A percentile compares a stretch with the other conserved stretches of the same genome.
These are phyloP conservation scores for Gaillardinia entomophila DNA, from an alignment of 805 yeast species.

Conservation along the genomic window DNA sequence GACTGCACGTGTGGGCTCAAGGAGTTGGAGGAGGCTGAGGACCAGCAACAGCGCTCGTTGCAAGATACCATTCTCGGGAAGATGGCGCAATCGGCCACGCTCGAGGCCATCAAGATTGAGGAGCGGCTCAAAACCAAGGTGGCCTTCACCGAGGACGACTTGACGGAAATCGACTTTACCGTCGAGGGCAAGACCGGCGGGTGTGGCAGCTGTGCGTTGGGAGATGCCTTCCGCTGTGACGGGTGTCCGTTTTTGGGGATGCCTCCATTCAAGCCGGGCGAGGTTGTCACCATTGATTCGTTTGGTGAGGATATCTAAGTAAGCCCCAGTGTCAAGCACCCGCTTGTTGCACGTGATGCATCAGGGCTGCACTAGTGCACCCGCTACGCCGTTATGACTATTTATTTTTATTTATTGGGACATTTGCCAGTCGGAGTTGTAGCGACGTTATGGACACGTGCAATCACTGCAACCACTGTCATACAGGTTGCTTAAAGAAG, in stretches of 20 bases:
- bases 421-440: no score
- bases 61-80: constrained; percentile 41
- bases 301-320: constrained; percentile 68
- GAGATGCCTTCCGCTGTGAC: constrained; percentile 97
- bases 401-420: no score
- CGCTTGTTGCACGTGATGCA: no score
- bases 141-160: constrained; percentile 57
- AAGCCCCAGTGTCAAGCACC: no score
- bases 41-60: constrained; percentile 31
- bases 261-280: constrained; percentile 98
- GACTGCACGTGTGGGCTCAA: constrained; percentile 97
- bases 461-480: no score
- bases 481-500: no score
- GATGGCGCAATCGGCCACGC: constrained; percentile 46
- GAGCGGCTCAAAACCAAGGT: constrained; percentile 39
- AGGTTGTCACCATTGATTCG: constrained; percentile 68
- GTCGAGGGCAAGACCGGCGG: constrained; percentile 97
- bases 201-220: constrained; percentile 94
- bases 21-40: constrained; percentile 75
- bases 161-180: constrained; percentile 90
- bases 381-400: no score
- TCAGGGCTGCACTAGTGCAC: no score
- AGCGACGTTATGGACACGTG: no score
- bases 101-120: constrained; percentile 52
- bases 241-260: constrained; percentile 97